These are phyloP conservation scores for Rauvolfia tetraphylla DNA, from an alignment of 257 asterid genomes.

Conservation along the genomic window DNA sequence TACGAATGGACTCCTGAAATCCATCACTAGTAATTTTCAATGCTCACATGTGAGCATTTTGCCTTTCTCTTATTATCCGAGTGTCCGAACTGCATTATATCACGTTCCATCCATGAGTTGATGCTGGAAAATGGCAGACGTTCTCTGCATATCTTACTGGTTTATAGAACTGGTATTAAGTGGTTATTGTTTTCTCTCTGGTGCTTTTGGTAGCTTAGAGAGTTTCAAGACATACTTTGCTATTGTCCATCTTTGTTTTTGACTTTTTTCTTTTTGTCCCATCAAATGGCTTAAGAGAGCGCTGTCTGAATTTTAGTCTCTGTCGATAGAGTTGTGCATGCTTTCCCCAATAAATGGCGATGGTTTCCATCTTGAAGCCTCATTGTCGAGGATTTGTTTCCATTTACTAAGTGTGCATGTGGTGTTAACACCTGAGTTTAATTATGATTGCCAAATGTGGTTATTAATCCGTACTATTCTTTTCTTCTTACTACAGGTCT, in stretches of 20 bases:
- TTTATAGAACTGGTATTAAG: neutral
- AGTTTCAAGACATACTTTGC: neutral
- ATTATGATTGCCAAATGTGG: neutral
- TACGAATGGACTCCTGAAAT: neutral
- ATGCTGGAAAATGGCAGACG: too few relatives aligned
- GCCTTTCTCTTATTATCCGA: neutral
- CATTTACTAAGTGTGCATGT: neutral
- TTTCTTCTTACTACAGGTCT: constrained; percentile 27
- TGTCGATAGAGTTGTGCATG: neutral
- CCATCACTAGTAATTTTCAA: neutral
- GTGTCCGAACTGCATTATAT: neutral
- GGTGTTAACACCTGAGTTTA: neutral
- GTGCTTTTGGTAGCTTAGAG: neutral
- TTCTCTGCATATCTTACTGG: neutral
- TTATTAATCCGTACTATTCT: neutral
- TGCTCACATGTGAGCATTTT: neutral
- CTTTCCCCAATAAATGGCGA: constrained; percentile 9
- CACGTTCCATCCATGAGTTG: neutral
- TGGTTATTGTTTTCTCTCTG: neutral
- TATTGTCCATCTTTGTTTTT: neutral
- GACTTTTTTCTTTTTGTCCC: neutral
- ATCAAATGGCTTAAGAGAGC: neutral
- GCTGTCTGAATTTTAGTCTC: too few relatives aligned
- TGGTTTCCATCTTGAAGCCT: constrained; percentile 3
- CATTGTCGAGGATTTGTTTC: constrained; percentile 9